phyloP scores from a whole-genome alignment of 164 flowering plant species.

The Akebia trifoliata region DNA sequence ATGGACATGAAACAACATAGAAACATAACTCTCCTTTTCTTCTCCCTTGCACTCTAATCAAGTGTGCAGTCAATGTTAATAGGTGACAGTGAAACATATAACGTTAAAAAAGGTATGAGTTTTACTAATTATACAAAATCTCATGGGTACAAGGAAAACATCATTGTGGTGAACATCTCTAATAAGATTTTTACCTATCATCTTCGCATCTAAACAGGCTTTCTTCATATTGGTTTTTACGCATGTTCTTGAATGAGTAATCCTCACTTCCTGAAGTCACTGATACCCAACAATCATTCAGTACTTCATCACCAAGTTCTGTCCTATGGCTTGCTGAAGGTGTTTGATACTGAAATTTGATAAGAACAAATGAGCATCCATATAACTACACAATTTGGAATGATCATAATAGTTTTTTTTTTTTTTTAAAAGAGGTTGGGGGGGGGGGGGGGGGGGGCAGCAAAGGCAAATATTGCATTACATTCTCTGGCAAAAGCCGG shows the following conservation, averaged over 20 bases:
- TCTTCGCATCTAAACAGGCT: constrained; percentile 97
- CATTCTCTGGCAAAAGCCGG: constrained; percentile 87
- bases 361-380: constrained; percentile 3
- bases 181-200: constrained; percentile 63
- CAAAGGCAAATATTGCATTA: constrained; percentile 24
- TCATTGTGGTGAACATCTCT: neutral
- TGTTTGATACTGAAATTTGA: constrained; percentile 65
- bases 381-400: neutral
- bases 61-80: too few species aligned
- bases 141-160: neutral
- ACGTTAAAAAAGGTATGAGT: too few species aligned
- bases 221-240: constrained; percentile 97
- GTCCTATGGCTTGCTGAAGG: constrained; percentile 83
- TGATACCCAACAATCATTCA: constrained; percentile 97
- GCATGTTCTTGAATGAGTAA: constrained; percentile 97
- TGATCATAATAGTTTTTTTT: too few species aligned
- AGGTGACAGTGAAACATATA: too few species aligned
- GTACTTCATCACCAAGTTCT: constrained; percentile 69
- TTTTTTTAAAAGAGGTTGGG: too few species aligned
- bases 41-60: too few species aligned
- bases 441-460: neutral
- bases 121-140: neutral
- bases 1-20: too few species aligned
- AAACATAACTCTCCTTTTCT: too few species aligned
- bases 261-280: constrained; percentile 99